Conservation (phyloP, 2,329 filamentous ascomycete genomes). For the Endoconidiophora polonica region DNA sequence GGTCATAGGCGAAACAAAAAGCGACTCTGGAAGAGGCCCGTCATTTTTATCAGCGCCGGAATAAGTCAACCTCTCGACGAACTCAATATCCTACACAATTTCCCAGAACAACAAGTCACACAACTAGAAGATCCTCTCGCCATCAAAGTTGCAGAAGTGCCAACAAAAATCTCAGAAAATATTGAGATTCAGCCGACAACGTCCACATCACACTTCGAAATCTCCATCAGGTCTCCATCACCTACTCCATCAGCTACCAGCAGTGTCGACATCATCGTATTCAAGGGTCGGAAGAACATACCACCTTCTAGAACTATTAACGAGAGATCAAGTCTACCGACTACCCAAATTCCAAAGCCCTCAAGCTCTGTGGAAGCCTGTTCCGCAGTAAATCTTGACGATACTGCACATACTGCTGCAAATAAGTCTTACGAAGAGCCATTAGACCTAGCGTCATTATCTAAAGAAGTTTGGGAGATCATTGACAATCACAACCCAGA, state of each 20-base stretch:
- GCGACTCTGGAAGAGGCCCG: conserved; percentile 29
- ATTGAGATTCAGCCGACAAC: neutral
- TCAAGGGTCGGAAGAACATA: conserved; percentile 34
- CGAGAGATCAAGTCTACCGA: neutral
- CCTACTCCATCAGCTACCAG: conserved; percentile 2
- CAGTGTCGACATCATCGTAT: conserved; percentile 50
- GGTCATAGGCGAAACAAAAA: too few relatives aligned
- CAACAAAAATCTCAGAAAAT: neutral
- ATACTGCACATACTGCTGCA: neutral
- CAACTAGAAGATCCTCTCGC: conserved; percentile 12
- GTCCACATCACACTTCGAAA: neutral
- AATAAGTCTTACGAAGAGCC: neutral
- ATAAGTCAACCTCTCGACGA: conserved; percentile 32
- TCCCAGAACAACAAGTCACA: conserved; percentile 14
- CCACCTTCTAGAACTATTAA: neutral
- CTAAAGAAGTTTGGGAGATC: conserved; percentile 2
- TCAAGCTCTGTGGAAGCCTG: neutral
- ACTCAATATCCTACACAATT: conserved; percentile 3
- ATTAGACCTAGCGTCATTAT: too few relatives aligned
- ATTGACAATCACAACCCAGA: neutral
- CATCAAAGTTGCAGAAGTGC: neutral
- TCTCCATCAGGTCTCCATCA: neutral
- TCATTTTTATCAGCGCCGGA: conserved; percentile 38
- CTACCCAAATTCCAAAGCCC: neutral
- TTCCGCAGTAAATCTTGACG: neutral